Base-by-base conservation (phyloP, 2,329 filamentous ascomycete genomes). In the Decorospora gaudefroyi region DNA sequence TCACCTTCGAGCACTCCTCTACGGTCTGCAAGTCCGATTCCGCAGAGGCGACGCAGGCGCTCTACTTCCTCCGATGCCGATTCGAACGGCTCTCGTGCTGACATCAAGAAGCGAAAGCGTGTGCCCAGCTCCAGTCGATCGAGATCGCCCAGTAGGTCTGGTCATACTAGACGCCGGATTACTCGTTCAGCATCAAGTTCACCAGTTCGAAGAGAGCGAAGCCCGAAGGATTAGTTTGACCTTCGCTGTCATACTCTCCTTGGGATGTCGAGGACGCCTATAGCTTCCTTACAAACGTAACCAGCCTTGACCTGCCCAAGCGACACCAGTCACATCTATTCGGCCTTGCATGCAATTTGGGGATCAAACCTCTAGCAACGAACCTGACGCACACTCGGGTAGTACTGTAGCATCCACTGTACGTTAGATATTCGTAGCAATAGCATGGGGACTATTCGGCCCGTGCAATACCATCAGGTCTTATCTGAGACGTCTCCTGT, bases 61-160 rank as follows among this genome's bases (percentile, higher is more conserved):
- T 71, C 71, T 16, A 42, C 38, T 61, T 65, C 70, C 57, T 70
- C 69, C 61, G 66, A 69, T 66, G 64, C 71, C 55, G 65, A 73
- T 62, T 65, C 63, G 30, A 69, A 59, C 67, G 70, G 72, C 55
- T 67, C 69, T 60, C 69, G 72, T 55, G 72, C 76, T 78, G 75
- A 79, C 76, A 58, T 74, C 73, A 71, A 76, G 65, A 75, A 65
- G 52, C 71, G 68, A 56, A 74, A 77, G 61, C 70, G 57, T n/a
- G 50, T 48, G 62, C 56, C 67, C 47, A 71, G 69, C 37, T 62
- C 66, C 50, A 77, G 73, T 57, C 72, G 57, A 41, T 66, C 64
- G 26, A 55, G 49, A 33, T 65, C 60, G 22, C 60, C 49, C 22
- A 59, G 54, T 37, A 58, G 49, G 32, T 47, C 55, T 18, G 44